phyloP scores from a whole-genome alignment of 148 eudicot species.

The Camellia sinensis region DNA sequence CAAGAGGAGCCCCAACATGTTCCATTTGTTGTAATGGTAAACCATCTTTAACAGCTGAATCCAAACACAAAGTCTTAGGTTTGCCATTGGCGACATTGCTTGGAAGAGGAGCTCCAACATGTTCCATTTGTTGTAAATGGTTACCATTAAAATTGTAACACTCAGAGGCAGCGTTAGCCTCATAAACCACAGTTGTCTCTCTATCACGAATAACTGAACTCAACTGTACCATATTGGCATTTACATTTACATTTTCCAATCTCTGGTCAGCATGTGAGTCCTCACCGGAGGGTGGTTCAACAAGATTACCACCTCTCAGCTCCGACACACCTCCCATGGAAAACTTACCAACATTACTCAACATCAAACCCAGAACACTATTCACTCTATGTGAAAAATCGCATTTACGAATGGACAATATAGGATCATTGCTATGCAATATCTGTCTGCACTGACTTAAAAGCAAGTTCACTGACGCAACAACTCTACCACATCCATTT shows the following conservation, averaged over 20 bases:
- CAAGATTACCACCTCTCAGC: constrained; percentile 12
- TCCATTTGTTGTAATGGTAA: too few relatives aligned
- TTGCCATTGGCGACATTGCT: too few relatives aligned
- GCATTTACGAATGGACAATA: constrained; percentile 40
- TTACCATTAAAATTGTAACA: constrained; percentile 10
- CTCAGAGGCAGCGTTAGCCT: constrained; percentile 13
- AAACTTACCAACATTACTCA: constrained; percentile 13
- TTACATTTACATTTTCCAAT: constrained; percentile 12
- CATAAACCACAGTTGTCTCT: constrained; percentile 23
- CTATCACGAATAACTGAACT: constrained; percentile 18
- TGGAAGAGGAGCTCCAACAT: too few relatives aligned
- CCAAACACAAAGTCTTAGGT: too few relatives aligned
- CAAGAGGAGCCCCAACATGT: too few relatives aligned
- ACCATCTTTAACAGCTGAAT: too few relatives aligned
- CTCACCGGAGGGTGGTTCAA: constrained; percentile 18
- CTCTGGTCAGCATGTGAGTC: constrained; percentile 12
- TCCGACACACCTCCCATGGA: constrained; percentile 13
- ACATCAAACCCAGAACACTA: constrained; percentile 17
- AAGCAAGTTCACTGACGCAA: constrained; percentile 43
- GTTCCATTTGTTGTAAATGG: constrained; percentile 5
- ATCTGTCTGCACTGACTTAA: constrained; percentile 53
- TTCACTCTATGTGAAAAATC: constrained; percentile 17
- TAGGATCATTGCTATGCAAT: constrained; percentile 53
- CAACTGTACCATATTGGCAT: constrained; percentile 16
- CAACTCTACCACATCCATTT: constrained; percentile 29